Percentiles rank a stretch among this genome's conserved stretches.
Evolutionary conservation across 768 basidiomycete genomes (phyloP).

Genomic region (Mycena albidolilacea): DNA sequence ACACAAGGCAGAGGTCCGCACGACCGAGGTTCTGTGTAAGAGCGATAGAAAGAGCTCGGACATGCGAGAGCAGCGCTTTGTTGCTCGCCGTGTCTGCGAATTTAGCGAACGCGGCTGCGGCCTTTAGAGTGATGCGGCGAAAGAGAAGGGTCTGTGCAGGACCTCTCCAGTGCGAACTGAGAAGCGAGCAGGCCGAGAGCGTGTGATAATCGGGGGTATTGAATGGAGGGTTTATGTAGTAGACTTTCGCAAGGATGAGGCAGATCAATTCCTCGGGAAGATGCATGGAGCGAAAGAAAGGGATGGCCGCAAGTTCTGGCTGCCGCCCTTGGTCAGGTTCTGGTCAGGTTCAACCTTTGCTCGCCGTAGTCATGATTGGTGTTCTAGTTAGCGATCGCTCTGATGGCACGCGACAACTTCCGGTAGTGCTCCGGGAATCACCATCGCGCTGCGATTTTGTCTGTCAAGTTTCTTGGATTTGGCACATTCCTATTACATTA

Average conservation of each 20-base stretch:
- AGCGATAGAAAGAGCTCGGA: constrained; percentile 21
- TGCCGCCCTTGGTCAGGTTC: no score
- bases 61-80: constrained; percentile 18
- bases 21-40: neutral
- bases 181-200: constrained; percentile 32
- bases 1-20: constrained; percentile 3
- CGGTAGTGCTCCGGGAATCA: no score
- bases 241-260: constrained; percentile 41
- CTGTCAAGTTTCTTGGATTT: no score
- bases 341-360: no score
- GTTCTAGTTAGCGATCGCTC: no score
- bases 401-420: no score
- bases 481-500: neutral
- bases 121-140: constrained; percentile 19
- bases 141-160: constrained; percentile 40
- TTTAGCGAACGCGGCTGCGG: constrained; percentile 19
- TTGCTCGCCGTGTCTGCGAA: constrained; percentile 8
- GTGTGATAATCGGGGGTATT: constrained; percentile 38
- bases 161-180: constrained; percentile 38
- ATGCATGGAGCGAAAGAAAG: constrained; percentile 6
- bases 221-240: constrained; percentile 29
- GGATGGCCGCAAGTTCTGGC: no score
- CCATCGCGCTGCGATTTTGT: no score
- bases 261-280: constrained; percentile 30
- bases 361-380: no score